phyloP scores from a whole-genome alignment of 2,329 filamentous ascomycete genomes.

The Esteya vermicola region DNA sequence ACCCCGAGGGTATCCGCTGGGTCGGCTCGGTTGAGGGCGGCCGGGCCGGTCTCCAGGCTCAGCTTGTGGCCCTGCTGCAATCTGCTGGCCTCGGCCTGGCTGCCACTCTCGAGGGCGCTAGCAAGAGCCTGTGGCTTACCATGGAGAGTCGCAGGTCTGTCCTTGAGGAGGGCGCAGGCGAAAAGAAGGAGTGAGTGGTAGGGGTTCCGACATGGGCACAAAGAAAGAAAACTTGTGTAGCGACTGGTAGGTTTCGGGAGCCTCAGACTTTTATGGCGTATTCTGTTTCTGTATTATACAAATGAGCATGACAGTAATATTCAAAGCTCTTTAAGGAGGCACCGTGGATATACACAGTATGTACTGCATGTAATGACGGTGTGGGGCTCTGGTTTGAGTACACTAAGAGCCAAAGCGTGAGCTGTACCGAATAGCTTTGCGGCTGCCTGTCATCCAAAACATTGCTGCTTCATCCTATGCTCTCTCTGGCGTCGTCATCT shows the following conservation, averaged over 20 bases:
- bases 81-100: slow-evolving; percentile 66
- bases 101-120: slow-evolving; percentile 61
- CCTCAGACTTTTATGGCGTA: too few species aligned
- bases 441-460: not conserved
- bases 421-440: too few species aligned
- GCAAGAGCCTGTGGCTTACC: slow-evolving; percentile 74
- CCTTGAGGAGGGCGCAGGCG: slow-evolving; percentile 60
- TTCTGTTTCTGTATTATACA: too few species aligned
- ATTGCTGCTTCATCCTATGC: not conserved
- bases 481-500: not conserved
- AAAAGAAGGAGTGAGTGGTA: slow-evolving; percentile 17
- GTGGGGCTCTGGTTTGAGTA: too few species aligned
- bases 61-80: slow-evolving; percentile 71
- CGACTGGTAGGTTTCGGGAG: too few species aligned
- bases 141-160: slow-evolving; percentile 70
- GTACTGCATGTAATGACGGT: not conserved
- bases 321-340: too few species aligned
- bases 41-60: slow-evolving; percentile 62
- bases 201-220: too few species aligned
- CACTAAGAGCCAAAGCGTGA: too few species aligned
- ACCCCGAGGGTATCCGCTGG: slow-evolving; percentile 52
- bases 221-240: too few species aligned
- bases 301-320: too few species aligned
- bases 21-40: slow-evolving; percentile 67
- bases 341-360: not conserved